These are phyloP conservation scores for Brassica nigra DNA, from an alignment of 345 rosid species.

Conservation along the genomic window DNA sequence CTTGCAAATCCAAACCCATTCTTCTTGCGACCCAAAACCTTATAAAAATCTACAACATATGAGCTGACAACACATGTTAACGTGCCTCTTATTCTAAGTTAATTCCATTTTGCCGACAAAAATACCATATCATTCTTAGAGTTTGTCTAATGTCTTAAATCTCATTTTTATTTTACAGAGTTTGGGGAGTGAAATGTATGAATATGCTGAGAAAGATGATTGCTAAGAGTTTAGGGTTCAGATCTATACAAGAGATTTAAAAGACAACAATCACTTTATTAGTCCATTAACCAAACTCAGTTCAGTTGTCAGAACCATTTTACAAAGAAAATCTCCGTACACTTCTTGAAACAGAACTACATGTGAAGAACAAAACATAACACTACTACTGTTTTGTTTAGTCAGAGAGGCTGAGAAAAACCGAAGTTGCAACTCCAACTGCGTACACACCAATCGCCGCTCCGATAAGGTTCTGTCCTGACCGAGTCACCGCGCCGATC, in stretches of 20 bases:
- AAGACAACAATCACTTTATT: not conserved
- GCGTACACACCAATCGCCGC: slow-evolving; percentile 76
- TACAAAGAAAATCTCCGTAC: not conserved
- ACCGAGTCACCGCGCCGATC: slow-evolving; percentile 59
- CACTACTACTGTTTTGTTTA: slow-evolving; percentile 29
- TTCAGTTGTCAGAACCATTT: not conserved
- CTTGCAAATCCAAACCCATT: not conserved
- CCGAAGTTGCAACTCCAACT: slow-evolving; percentile 71
- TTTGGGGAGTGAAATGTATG: not conserved
- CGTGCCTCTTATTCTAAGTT: not conserved
- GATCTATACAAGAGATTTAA: not conserved
- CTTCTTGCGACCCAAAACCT: not conserved
- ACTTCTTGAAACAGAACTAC: not conserved
- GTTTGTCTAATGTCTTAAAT: not conserved
- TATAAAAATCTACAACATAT: not conserved
- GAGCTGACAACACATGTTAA: not conserved
- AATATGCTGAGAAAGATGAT: not conserved
- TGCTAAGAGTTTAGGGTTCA: not conserved
- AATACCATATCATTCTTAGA: not conserved
- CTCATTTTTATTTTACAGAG: not conserved
- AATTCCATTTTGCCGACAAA: not conserved
- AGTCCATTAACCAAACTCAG: not conserved
- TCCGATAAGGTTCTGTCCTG: slow-evolving; percentile 54
- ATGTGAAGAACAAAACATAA: not conserved
- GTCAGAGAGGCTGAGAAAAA: slow-evolving; percentile 64